Percentiles rank a stretch among this genome's conserved stretches.
These are phyloP conservation scores for Xylaria digitata DNA, from an alignment of 2,329 filamentous ascomycete genomes.

Conservation along the genomic window DNA sequence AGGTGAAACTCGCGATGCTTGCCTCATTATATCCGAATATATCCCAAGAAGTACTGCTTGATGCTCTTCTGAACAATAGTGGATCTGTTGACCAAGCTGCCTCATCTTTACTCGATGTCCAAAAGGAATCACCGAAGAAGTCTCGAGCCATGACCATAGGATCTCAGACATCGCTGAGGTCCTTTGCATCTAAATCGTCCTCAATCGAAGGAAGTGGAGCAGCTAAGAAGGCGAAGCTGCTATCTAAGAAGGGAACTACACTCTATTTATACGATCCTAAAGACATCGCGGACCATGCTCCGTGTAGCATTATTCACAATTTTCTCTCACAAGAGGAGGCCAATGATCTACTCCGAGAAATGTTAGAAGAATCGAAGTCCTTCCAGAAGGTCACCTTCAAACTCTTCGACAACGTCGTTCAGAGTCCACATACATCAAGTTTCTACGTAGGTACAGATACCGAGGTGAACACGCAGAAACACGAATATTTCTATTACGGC, in stretches of 20 bases:
- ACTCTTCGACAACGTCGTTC: slow-evolving; percentile 87
- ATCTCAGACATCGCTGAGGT: slow-evolving; percentile 72
- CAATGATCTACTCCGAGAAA: slow-evolving; percentile 77
- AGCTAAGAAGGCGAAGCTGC: slow-evolving; percentile 57
- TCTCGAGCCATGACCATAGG: slow-evolving; percentile 55
- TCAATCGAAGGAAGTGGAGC: slow-evolving; percentile 34
- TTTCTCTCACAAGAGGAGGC: slow-evolving; percentile 81
- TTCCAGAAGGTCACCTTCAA: slow-evolving; percentile 82
- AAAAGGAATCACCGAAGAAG: slow-evolving; percentile 46
- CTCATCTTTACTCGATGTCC: slow-evolving; percentile 59
- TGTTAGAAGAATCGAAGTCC: slow-evolving; percentile 77
- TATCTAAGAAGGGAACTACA: slow-evolving; percentile 83
- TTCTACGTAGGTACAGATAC: slow-evolving; percentile 84
- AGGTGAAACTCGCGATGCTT: slow-evolving; percentile 87
- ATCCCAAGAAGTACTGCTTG: slow-evolving; percentile 76
- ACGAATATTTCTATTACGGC: slow-evolving; percentile 89
- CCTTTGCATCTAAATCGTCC: slow-evolving; percentile 55
- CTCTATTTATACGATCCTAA: slow-evolving; percentile 84
- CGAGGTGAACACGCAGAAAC: slow-evolving; percentile 76
- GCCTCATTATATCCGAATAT: slow-evolving; percentile 77
- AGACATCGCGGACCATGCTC: slow-evolving; percentile 84
- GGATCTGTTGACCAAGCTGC: slow-evolving; percentile 78
- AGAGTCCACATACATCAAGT: slow-evolving; percentile 83
- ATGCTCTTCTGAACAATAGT: slow-evolving; percentile 80
- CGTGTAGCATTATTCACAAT: slow-evolving; percentile 92